A percentile compares a stretch with the other conserved stretches of the same genome.
These are phyloP conservation scores for Takakia lepidozioides DNA, from an alignment of 225 moss, liverwort and hornwort species.

Conservation along the genomic window DNA sequence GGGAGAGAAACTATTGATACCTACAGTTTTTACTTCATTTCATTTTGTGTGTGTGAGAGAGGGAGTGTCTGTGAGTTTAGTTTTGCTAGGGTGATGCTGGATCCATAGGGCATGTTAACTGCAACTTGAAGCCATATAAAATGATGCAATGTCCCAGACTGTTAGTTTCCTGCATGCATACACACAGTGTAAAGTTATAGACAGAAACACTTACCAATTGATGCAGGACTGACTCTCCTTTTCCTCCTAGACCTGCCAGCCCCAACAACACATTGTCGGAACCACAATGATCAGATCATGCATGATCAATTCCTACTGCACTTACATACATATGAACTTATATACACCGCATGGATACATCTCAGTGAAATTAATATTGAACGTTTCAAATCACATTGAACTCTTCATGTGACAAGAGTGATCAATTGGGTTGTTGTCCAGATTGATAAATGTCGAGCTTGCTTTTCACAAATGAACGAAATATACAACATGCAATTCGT, in stretches of 20 bases:
- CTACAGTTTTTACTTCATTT: too few species aligned
- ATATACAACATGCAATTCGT: neutral
- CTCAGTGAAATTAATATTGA: neutral
- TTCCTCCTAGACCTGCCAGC: slow-evolving; percentile 41
- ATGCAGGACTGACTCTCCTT: slow-evolving; percentile 19
- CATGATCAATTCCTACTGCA: too few species aligned
- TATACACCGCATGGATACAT: slow-evolving; percentile 4
- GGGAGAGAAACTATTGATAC: too few species aligned
- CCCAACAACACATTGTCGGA: slow-evolving; percentile 12
- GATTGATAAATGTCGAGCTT: neutral
- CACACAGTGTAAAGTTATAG: slow-evolving; percentile 10
- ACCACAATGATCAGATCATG: slow-evolving; percentile 5
- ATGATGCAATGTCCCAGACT: neutral
- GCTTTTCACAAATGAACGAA: neutral
- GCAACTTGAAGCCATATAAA: neutral
- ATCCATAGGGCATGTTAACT: too few species aligned
- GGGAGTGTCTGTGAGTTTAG: neutral
- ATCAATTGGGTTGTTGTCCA: neutral
- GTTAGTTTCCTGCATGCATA: slow-evolving; percentile 6
- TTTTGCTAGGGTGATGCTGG: neutral
- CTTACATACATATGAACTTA: too few species aligned
- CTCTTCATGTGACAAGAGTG: neutral
- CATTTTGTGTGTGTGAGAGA: too few species aligned
- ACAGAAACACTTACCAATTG: neutral
- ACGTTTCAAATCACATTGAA: too few species aligned